Percentiles rank a stretch among this genome's conserved stretches.
phyloP scores from a whole-genome alignment of 1,284 basidiomycete genomes.

The Thecaphora thlaspeos region DNA sequence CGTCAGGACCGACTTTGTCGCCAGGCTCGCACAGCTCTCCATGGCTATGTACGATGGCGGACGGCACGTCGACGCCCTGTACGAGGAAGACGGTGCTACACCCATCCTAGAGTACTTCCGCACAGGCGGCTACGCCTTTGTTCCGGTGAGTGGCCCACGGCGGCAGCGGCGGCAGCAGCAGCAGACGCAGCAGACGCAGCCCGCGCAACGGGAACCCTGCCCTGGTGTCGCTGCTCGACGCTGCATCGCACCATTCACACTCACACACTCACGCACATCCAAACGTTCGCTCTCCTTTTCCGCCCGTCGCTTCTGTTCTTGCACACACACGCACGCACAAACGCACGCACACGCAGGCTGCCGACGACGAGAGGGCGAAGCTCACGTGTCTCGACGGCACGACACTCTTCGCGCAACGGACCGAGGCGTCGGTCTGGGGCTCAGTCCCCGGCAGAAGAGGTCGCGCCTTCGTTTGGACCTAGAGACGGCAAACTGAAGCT shows the following conservation, averaged over 20 bases:
- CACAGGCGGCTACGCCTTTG: constrained; percentile 73
- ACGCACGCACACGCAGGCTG: not conserved
- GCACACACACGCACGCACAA: too few relatives aligned
- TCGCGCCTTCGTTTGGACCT: not conserved
- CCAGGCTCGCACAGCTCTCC: constrained; percentile 22
- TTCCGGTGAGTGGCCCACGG: not conserved
- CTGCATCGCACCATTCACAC: too few relatives aligned
- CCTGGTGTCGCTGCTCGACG: too few relatives aligned
- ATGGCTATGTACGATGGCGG: constrained; percentile 48
- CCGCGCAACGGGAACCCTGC: too few relatives aligned
- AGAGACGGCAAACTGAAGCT: too few relatives aligned
- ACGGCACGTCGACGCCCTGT: constrained; percentile 34
- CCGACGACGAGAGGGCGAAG: not conserved
- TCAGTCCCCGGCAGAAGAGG: not conserved
- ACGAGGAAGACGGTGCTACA: constrained; percentile 32
- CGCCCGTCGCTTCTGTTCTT: too few relatives aligned
- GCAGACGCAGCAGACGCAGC: too few relatives aligned
- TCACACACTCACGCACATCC: too few relatives aligned
- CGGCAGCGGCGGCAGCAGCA: too few relatives aligned
- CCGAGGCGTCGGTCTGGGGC: not conserved
- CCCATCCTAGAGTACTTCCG: constrained; percentile 77
- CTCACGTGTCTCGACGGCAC: not conserved
- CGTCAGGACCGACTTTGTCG: constrained; percentile 14
- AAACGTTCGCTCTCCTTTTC: too few relatives aligned
- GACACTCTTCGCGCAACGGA: not conserved